Evolutionary conservation across 768 basidiomycete genomes (phyloP).

Genomic region (Xerocomellus amylosporus): DNA sequence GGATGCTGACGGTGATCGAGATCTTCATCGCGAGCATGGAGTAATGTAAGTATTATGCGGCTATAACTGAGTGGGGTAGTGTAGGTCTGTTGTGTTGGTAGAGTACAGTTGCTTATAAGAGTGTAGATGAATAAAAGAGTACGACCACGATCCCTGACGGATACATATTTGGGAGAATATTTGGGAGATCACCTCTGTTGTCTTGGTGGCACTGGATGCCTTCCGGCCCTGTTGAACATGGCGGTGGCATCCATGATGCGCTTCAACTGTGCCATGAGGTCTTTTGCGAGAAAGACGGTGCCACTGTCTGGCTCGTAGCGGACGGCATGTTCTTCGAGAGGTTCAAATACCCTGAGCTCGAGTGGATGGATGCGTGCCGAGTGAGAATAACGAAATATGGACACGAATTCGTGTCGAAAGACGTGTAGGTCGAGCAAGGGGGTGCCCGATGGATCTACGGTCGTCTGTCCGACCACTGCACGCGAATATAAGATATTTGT

Average conservation of each 20-base stretch:
- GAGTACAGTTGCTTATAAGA: constrained; percentile 17
- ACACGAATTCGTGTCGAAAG: constrained; percentile 55
- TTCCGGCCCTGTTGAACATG: constrained; percentile 12
- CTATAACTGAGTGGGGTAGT: neutral
- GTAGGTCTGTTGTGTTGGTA: constrained; percentile 9
- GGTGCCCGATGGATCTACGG: constrained; percentile 10
- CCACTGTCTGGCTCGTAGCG: constrained; percentile 59
- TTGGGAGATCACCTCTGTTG: constrained; percentile 6
- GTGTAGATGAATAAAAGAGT: constrained; percentile 7
- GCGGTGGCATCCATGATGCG: constrained; percentile 29
- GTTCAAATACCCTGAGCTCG: constrained; percentile 49
- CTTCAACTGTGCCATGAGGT: constrained; percentile 32
- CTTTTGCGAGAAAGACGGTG: constrained; percentile 56
- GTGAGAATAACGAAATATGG: constrained; percentile 59
- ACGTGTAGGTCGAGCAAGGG: constrained; percentile 24
- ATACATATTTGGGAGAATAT: neutral
- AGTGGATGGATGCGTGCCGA: constrained; percentile 38
- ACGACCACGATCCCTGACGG: neutral
- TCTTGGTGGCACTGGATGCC: constrained; percentile 5
- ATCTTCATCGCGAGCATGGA: neutral
- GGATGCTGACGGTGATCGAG: neutral
- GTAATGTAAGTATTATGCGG: neutral
- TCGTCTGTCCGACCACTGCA: constrained; percentile 18
- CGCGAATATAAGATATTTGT: neutral
- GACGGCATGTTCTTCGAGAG: constrained; percentile 45